Base-by-base conservation (phyloP, 768 basidiomycete species). In the Cystobasidium ongulense region DNA sequence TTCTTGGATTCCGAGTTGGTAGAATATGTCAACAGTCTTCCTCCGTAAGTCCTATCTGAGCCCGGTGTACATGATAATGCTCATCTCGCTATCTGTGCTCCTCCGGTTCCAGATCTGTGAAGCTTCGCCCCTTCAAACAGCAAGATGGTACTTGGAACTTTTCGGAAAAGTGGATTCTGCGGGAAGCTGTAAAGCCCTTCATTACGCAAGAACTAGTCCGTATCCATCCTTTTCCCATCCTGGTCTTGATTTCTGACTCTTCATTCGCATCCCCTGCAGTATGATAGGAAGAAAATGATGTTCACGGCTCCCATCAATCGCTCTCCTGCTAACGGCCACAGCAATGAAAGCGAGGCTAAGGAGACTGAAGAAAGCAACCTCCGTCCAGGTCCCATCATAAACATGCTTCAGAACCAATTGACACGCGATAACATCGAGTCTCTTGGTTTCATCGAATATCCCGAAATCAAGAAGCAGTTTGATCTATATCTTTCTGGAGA, bases 151-250 rank as follows among this genome's bases (percentile, higher is more conserved):
- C 7, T 25, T 31, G 54, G 67, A 27, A 35, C n/a, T 73, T 76
- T 36, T 68, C 67, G n/a, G 79, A 80, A 62, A 80, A 80, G 52
- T 78, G 76, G 41, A 76, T 77, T 29, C 63, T 80, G 57, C 65
- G 79, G 25, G 78, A 80, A 65, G 79, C 79, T 13, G 78, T 76
- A 36, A 79, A 77, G 63, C 78, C 78, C 1, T 80, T 79, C 76
- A 77, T 80, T 39, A 78, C 79, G 25, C 61, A 73, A 13, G 79
- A 80, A 54, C 71, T 80, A 4, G 78, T 79, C 33, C 73, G 72
- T 18, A 67, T 27, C 7, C 11, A 29, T 23, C 27, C 59, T 61
- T 33, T 61, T 13, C n/a, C 63, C 10, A 38, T 27, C 27, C 5
- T 15, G 57, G 11, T 15, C 21, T 29, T 59, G 13, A 27, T 3